These are phyloP conservation scores for Plasmodium berghei DNA, from an alignment of 169 alveolate species.

Conservation along the genomic window DNA sequence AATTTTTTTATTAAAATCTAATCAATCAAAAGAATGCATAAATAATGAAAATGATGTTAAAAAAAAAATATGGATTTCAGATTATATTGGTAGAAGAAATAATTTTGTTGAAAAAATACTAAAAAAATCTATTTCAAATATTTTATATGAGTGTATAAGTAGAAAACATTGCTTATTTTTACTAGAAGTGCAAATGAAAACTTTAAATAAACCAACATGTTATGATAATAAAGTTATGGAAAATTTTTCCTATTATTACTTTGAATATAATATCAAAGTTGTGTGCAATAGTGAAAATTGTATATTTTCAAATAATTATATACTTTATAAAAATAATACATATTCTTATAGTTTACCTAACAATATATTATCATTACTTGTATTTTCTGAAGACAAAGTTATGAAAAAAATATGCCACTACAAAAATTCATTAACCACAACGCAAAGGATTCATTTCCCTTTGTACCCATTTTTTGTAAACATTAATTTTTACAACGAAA, in stretches of 20 bases:
- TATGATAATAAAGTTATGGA: conserved; percentile 16
- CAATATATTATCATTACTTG: conserved; percentile 48
- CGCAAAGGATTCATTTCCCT: conserved; percentile 50
- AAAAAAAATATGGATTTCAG: conserved; percentile 59
- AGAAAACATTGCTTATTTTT: conserved; percentile 46
- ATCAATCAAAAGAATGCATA: conserved; percentile 13
- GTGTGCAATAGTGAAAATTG: conserved; percentile 63
- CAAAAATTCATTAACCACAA: conserved; percentile 22
- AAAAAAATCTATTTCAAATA: conserved; percentile 44
- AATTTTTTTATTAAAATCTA: conserved; percentile 39
- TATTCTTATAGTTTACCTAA: conserved; percentile 46
- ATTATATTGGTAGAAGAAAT: conserved; percentile 62
- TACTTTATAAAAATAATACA: conserved; percentile 47
- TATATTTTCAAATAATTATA: conserved; percentile 48
- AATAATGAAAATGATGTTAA: conserved; percentile 4
- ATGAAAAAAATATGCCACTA: conserved; percentile 20
- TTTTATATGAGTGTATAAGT: conserved; percentile 66
- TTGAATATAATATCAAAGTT: conserved; percentile 51
- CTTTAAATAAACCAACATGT: conserved; percentile 48
- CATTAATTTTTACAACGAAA: conserved; percentile 41
- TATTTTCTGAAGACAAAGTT: conserved; percentile 51
- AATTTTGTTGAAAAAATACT: conserved; percentile 52
- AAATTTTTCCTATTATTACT: conserved; percentile 31
- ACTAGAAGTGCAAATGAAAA: conserved; percentile 51
- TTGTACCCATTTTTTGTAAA: conserved; percentile 66